Conservation (phyloP, 2,329 filamentous ascomycete species). For the Phaeophleospora eucalypticola region DNA sequence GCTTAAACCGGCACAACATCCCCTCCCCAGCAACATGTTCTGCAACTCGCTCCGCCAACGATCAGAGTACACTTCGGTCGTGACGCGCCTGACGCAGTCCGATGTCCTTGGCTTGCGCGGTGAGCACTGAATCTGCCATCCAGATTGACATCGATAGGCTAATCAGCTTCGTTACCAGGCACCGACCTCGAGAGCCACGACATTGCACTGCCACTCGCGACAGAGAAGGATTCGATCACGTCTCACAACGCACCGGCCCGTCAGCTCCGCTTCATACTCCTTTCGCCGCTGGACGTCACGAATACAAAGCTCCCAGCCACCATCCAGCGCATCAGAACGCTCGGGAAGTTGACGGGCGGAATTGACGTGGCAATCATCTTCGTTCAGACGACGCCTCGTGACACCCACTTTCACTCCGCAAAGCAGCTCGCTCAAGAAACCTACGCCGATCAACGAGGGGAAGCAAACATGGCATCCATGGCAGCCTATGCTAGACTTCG, state of each 20-base stretch:
- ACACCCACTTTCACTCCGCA: conserved; percentile 15
- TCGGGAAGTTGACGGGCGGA: conserved; percentile 28
- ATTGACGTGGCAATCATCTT: conserved; percentile 31
- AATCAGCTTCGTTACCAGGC: conserved; percentile 20
- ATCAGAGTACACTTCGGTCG: conserved; percentile 35
- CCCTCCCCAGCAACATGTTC: conserved; percentile 36
- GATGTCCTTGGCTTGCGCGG: conserved; percentile 30
- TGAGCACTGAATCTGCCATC: conserved; percentile 9
- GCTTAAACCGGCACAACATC: too few relatives aligned
- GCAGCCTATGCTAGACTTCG: conserved; percentile 28
- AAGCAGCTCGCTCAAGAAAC: conserved; percentile 2
- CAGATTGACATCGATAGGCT: background rate
- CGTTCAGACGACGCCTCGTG: conserved; percentile 22
- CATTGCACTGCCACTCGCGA: conserved; percentile 29
- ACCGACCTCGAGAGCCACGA: conserved; percentile 35
- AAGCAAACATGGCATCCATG: conserved; percentile 10
- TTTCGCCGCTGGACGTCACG: conserved; percentile 26
- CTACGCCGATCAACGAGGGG: background rate
- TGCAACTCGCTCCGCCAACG: conserved; percentile 39
- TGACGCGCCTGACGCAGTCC: conserved; percentile 30
- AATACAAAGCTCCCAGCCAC: conserved; percentile 19
- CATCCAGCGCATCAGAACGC: conserved; percentile 31
- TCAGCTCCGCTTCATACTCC: conserved; percentile 30
- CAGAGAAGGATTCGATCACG: conserved; percentile 5
- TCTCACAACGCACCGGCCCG: conserved; percentile 10